These are phyloP conservation scores for Epichloe glyceriae DNA, from an alignment of 2,329 filamentous ascomycete genomes.

Conservation along the genomic window DNA sequence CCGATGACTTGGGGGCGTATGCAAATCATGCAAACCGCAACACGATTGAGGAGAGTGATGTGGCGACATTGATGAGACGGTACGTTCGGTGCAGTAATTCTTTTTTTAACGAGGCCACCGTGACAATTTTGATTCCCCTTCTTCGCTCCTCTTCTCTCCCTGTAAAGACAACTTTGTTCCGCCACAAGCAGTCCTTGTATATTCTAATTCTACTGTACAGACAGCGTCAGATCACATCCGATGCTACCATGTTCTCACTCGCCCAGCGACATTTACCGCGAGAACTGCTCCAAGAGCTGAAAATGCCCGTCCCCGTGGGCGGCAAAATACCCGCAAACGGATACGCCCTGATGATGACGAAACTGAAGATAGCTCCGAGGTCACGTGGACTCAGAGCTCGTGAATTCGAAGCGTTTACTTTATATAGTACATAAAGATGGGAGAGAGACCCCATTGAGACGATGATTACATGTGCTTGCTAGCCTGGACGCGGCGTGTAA, in stretches of 20 bases:
- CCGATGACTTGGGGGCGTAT: slow-evolving; percentile 68
- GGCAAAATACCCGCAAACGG: slow-evolving; percentile 32
- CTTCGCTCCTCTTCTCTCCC: slow-evolving; percentile 5
- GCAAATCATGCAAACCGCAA: slow-evolving; percentile 71
- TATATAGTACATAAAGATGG: background rate
- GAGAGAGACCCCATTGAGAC: background rate
- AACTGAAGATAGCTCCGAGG: slow-evolving; percentile 17
- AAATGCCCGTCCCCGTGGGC: slow-evolving; percentile 49
- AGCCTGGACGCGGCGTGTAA: slow-evolving; percentile 60
- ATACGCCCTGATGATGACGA: slow-evolving; percentile 21
- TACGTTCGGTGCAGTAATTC: slow-evolving; percentile 22
- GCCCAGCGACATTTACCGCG: slow-evolving; percentile 70
- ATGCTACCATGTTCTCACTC: slow-evolving; percentile 70
- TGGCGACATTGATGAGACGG: slow-evolving; percentile 73
- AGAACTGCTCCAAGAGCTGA: slow-evolving; percentile 71
- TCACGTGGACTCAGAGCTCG: slow-evolving; percentile 13
- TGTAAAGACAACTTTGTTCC: background rate
- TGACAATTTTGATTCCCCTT: background rate
- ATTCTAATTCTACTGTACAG: slow-evolving; percentile 33
- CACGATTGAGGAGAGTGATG: slow-evolving; percentile 75
- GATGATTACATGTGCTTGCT: slow-evolving; percentile 55
- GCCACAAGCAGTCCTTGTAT: background rate
- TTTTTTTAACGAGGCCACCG: background rate
- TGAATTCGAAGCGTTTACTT: background rate
- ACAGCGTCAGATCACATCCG: slow-evolving; percentile 61